A percentile compares a stretch with the other conserved stretches of the same genome.
These are phyloP conservation scores for Candida manassasensis DNA, from an alignment of 805 yeast genomes.

Conservation along the genomic window DNA sequence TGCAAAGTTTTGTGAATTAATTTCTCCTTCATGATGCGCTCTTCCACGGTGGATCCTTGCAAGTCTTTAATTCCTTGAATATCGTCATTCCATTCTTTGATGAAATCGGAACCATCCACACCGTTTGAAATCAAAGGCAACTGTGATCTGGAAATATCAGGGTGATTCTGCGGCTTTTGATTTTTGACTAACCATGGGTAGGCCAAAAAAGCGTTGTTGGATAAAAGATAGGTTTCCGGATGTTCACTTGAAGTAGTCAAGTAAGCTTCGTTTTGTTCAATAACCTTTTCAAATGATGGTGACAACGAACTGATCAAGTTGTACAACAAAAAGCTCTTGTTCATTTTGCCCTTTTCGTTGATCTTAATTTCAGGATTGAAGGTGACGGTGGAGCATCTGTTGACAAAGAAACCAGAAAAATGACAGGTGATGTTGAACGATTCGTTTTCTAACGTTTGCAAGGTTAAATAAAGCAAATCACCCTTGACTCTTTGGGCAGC, in stretches of 20 bases:
- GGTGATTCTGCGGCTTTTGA: slow-evolving; percentile 17
- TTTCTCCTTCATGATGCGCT: slow-evolving; percentile 71
- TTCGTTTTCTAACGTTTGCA: slow-evolving; percentile 79
- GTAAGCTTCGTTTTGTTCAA: slow-evolving; percentile 47
- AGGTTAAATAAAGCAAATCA: slow-evolving; percentile 71
- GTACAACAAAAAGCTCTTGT: slow-evolving; percentile 48
- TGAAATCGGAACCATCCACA: slow-evolving; percentile 51
- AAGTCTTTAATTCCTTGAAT: slow-evolving; percentile 78
- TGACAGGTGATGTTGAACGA: slow-evolving; percentile 73
- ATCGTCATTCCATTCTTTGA: slow-evolving; percentile 88
- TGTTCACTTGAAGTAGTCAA: slow-evolving; percentile 35
- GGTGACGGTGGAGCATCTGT: slow-evolving; percentile 57
- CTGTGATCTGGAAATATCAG: slow-evolving; percentile 64
- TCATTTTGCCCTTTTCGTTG: slow-evolving; percentile 30
- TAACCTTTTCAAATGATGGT: slow-evolving; percentile 51
- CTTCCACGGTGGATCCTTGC: slow-evolving; percentile 52
- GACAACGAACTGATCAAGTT: slow-evolving; percentile 63
- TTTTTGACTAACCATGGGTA: slow-evolving; percentile 73
- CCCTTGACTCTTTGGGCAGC: slow-evolving; percentile 59
- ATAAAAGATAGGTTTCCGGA: slow-evolving; percentile 55
- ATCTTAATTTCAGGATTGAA: slow-evolving; percentile 62
- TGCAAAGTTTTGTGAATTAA: slow-evolving; percentile 63
- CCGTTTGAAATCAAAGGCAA: slow-evolving; percentile 49
- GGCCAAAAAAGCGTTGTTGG: slow-evolving; percentile 56
- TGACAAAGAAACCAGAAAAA: slow-evolving; percentile 74